Evolutionary conservation across 148 eudicot species (phyloP).

Genomic region (Camellia japonica): DNA sequence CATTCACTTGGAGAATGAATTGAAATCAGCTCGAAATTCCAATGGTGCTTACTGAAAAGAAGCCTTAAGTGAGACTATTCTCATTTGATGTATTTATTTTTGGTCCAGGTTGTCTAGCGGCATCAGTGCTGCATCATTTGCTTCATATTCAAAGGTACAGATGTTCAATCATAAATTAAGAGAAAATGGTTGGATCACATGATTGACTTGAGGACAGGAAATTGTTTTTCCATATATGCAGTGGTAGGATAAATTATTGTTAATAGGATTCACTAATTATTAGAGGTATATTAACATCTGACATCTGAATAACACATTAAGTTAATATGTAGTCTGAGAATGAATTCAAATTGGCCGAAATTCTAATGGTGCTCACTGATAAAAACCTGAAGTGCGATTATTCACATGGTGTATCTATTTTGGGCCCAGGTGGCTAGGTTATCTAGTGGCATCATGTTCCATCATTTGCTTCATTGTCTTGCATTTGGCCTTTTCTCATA

Average conservation of each 20-base stretch:
- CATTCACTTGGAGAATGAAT: not conserved
- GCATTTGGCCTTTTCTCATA: not conserved
- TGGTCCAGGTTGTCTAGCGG: not conserved
- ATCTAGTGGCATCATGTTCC: constrained; percentile 7
- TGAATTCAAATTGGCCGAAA: not conserved
- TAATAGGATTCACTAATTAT: too few species aligned
- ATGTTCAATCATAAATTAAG: not conserved
- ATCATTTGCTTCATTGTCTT: constrained; percentile 1
- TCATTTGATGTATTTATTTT: not conserved
- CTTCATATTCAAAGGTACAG: constrained; percentile 6
- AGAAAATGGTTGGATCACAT: not conserved
- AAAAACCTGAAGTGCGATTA: not conserved
- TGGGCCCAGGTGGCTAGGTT: not conserved
- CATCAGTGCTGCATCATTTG: constrained; percentile 6
- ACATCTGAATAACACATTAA: too few species aligned
- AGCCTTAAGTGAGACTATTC: not conserved
- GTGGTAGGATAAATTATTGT: not conserved
- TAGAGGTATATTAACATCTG: too few species aligned
- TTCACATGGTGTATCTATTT: not conserved
- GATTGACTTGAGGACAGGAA: not conserved
- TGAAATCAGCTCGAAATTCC: not conserved
- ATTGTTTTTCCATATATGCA: not conserved
- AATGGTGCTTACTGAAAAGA: not conserved
- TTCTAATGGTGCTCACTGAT: not conserved
- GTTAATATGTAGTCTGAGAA: not conserved